These are phyloP conservation scores for Paecilomyces sp. DNA, from an alignment of 2,329 filamentous ascomycete species.

Conservation along the genomic window DNA sequence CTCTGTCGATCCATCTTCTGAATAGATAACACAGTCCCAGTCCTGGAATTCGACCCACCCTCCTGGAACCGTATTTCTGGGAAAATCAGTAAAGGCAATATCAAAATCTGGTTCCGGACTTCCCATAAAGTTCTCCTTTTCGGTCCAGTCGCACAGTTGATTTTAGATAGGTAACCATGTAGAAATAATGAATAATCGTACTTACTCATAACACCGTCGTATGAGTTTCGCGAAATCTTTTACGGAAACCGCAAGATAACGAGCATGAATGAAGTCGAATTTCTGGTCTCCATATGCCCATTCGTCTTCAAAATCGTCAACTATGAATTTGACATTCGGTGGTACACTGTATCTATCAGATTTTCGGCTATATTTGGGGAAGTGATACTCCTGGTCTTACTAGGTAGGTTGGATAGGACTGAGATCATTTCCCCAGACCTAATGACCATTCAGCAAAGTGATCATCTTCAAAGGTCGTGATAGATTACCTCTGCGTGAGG, in stretches of 20 bases:
- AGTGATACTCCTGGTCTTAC: background rate
- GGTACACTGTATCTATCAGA: slow-evolving; percentile 30
- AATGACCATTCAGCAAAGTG: background rate
- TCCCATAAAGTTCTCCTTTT: too few species aligned
- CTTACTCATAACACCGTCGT: slow-evolving; percentile 36
- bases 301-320: slow-evolving; percentile 52
- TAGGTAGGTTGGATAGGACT: slow-evolving; percentile 6
- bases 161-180: background rate
- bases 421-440: slow-evolving; percentile 8
- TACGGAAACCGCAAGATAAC: slow-evolving; percentile 51
- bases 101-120: too few species aligned
- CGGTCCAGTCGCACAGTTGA: too few species aligned
- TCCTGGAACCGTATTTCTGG: slow-evolving; percentile 29
- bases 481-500: background rate
- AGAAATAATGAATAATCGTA: too few species aligned
- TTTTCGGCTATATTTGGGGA: background rate
- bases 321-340: slow-evolving; percentile 49
- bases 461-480: background rate
- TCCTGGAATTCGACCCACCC: slow-evolving; percentile 29
- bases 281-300: slow-evolving; percentile 44
- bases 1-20: slow-evolving; percentile 12
- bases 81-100: background rate
- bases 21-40: slow-evolving; percentile 17
- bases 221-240: slow-evolving; percentile 50
- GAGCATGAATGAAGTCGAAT: slow-evolving; percentile 57